Evolutionary conservation across 805 yeast genomes (phyloP), one percentile per base, ranked within the genome.

Genomic region (Saccharomycopsis lassenensis): DNA sequence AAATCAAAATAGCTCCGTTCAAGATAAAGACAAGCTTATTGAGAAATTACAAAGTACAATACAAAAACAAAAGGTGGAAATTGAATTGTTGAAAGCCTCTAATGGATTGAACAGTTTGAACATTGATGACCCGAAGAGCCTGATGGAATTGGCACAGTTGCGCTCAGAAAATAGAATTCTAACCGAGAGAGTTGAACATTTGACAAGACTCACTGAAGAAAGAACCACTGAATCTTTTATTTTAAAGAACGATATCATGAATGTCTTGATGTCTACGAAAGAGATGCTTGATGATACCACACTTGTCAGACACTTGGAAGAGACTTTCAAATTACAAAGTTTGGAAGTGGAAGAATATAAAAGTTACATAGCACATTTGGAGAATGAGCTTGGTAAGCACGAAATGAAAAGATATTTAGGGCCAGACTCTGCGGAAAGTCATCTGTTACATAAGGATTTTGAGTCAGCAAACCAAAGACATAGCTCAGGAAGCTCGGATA

Each of bases 151-250:
- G 3, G 52, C 63, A 3, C 68, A 67, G 44, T 51, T 79, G 12
- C 62, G 61, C 35, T 72, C 83, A 0, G 94, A 83, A 46, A 77
- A 77, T 47, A 63, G 61, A 35, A 64, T 83, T 2, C 54, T 82
- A 29, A 67, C 70, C 41, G 86, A 79, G 48, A 71, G 73, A 48
- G 58, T 81, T 14, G 85, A 78, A 41, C 91, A 83, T 53, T 59
- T 74, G 36, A 73, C 73, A 19, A 62, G 87, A 35, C 52, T 82
- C 24, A 68, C 72, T 24, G 84, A 79, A 48, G 64, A 73, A 29
- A 77, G 70, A 43, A 61, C 65, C 33, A 62, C 76, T 2, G 77
- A 73, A 33, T 57, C 59, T 24, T 66, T 74, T 12, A 66, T 74
- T 27, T 61, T 71, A 26, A 67, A 74, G 39, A 69, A 74, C 41